Evolutionary conservation across 2,329 filamentous ascomycete species (phyloP), one percentile per base, ranked within the genome.

Genomic region (Fusarium mundagurra): DNA sequence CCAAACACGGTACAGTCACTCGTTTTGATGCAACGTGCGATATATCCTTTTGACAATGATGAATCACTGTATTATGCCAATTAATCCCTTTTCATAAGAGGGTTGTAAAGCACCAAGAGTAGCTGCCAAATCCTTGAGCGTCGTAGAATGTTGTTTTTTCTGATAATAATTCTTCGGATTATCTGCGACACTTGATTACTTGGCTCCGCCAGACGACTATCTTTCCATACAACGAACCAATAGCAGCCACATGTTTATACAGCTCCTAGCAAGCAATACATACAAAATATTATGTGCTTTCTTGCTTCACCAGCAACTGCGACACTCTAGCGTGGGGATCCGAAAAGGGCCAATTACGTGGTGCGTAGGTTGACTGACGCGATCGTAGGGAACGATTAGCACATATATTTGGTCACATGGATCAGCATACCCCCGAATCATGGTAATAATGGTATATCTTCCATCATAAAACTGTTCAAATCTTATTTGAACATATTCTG

Each of bases 351-450:
- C 60, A 63, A 63, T 58, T 22, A 45, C 33, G 29, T 63, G 24
- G 20, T 27, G 24, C 27, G 22, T 45, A 24, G 31, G 39, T 38
- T 18, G 20, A 45, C 60, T 63, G 60, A 63, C 60, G 60, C 60
- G 60, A 63, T 63, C 41, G 31, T 41, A n/a, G 51, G 41, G 41
- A 41, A 22, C 51, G 22, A 63, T 47, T 39, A 59, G 41, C 61
- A 34, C 29, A 62, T 57, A 18, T 17, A 24, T 44, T n/a, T 39
- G 33, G 44, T 57, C 48, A 62, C 60, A 43, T 45, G 50, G 43
- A 62, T 34, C 38, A 31, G 12, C 39, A 24, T 44, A 33, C 29
- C n/a, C 50, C 38, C 24, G 20, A 55, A n/a, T 6, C 20, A 31
- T 41, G 24, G n/a, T 6, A 17, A 41, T 14, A 36, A 18, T n/a